These are phyloP conservation scores for Termitomyces sp. DNA, from an alignment of 768 basidiomycete species.

Conservation along the genomic window DNA sequence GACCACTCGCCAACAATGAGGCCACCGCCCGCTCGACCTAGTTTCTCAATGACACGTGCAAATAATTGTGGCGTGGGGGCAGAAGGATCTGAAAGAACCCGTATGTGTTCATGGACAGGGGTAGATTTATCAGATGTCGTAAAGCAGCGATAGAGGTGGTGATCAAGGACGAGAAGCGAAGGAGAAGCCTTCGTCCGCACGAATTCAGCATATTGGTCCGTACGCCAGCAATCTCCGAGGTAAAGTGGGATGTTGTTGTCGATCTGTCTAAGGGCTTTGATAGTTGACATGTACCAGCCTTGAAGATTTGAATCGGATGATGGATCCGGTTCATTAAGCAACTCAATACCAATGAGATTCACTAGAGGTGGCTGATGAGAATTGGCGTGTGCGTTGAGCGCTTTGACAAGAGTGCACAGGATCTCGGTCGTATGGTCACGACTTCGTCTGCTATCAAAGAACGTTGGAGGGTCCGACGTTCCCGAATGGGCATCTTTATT, in stretches of 20 bases:
- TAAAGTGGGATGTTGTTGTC: constrained; percentile 61
- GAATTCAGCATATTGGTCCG: constrained; percentile 56
- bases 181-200: constrained; percentile 24
- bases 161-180: constrained; percentile 59
- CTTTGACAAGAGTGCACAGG: constrained; percentile 36
- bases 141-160: constrained; percentile 83
- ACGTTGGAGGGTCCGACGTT: constrained; percentile 44
- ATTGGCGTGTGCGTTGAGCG: constrained; percentile 16
- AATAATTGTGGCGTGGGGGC: constrained; percentile 35
- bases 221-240: constrained; percentile 72
- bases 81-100: constrained; percentile 34
- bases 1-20: constrained; percentile 79
- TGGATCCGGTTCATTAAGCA: constrained; percentile 55
- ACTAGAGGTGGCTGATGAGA: constrained; percentile 32
- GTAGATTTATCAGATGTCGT: constrained; percentile 51
- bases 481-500: constrained; percentile 66
- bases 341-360: constrained; percentile 55
- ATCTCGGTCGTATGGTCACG: constrained; percentile 42
- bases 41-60: constrained; percentile 22
- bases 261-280: constrained; percentile 44
- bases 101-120: constrained; percentile 48
- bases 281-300: constrained; percentile 57
- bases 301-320: constrained; percentile 44
- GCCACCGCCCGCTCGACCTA: constrained; percentile 28
- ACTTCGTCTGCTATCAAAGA: constrained; percentile 41